Percentiles rank a stretch among this genome's conserved stretches.
phyloP scores from a whole-genome alignment of 2,329 filamentous ascomycete species.

The Fusarium nodosum region DNA sequence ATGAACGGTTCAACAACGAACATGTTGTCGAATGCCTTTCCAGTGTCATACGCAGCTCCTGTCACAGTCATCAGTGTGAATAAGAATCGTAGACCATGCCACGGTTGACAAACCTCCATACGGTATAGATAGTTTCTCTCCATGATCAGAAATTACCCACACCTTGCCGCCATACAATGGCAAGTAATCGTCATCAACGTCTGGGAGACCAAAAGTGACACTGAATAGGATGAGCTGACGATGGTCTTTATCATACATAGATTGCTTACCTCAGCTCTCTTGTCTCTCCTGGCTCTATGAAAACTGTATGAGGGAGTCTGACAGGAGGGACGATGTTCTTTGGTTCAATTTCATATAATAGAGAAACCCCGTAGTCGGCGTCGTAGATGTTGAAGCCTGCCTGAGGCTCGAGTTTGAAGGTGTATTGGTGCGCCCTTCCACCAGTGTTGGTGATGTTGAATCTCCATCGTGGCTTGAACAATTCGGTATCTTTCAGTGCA shows the following conservation, averaged over 20 bases:
- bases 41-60: slow-evolving; percentile 57
- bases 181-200: slow-evolving; percentile 53
- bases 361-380: slow-evolving; percentile 49
- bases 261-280: slow-evolving; percentile 48
- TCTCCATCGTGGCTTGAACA: slow-evolving; percentile 55
- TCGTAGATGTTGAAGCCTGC: slow-evolving; percentile 56
- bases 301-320: slow-evolving; percentile 47
- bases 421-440: slow-evolving; percentile 57
- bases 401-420: slow-evolving; percentile 57
- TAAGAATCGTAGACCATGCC: background rate
- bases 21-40: slow-evolving; percentile 57
- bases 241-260: too few species aligned
- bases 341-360: slow-evolving; percentile 49
- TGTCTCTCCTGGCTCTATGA: slow-evolving; percentile 50
- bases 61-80: background rate
- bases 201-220: slow-evolving; percentile 50
- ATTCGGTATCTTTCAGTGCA: slow-evolving; percentile 63
- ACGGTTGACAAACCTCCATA: slow-evolving; percentile 54
- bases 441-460: slow-evolving; percentile 61
- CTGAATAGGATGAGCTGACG: slow-evolving; percentile 34
- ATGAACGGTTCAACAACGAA: slow-evolving; percentile 51
- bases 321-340: slow-evolving; percentile 50
- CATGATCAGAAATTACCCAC: slow-evolving; percentile 56
- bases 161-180: slow-evolving; percentile 63
- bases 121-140: slow-evolving; percentile 58